Evolutionary conservation across 1,139 yeast species (phyloP).

Genomic region (Wickerhamomyces sp.): DNA sequence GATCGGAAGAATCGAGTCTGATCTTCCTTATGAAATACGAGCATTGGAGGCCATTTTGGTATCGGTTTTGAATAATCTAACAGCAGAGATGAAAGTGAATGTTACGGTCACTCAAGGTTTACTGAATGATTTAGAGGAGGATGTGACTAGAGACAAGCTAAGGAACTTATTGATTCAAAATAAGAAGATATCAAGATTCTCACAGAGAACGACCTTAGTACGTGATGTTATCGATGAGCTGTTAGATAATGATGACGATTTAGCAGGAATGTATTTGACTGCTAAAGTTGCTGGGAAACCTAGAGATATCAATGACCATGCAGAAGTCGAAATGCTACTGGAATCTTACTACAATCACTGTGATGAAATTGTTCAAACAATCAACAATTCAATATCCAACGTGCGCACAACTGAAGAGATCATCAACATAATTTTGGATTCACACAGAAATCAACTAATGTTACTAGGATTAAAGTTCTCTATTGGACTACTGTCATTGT

Average conservation of each 20-base stretch:
- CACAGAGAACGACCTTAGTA: slow-evolving; percentile 63
- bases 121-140: slow-evolving; percentile 60
- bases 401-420: slow-evolving; percentile 94
- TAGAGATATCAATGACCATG: slow-evolving; percentile 41
- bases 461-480: slow-evolving; percentile 80
- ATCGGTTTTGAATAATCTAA: slow-evolving; percentile 75
- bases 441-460: slow-evolving; percentile 93
- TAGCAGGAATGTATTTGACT: slow-evolving; percentile 78
- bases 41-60: slow-evolving; percentile 87
- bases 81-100: slow-evolving; percentile 80
- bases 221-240: slow-evolving; percentile 70
- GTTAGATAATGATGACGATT: slow-evolving; percentile 82
- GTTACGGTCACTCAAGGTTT: slow-evolving; percentile 63
- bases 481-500: slow-evolving; percentile 81
- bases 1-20: slow-evolving; percentile 6
- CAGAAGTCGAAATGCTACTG: slow-evolving; percentile 82
- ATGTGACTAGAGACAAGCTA: slow-evolving; percentile 62
- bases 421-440: slow-evolving; percentile 89
- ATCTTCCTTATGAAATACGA: slow-evolving; percentile 64
- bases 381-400: slow-evolving; percentile 77
- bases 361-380: slow-evolving; percentile 94
- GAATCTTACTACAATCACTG: slow-evolving; percentile 94
- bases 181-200: slow-evolving; percentile 60
- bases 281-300: slow-evolving; percentile 31
- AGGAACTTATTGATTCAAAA: slow-evolving; percentile 64